Evolutionary conservation across 2,329 filamentous ascomycete species (phyloP).

Genomic region (Cyphellophora attinorum): DNA sequence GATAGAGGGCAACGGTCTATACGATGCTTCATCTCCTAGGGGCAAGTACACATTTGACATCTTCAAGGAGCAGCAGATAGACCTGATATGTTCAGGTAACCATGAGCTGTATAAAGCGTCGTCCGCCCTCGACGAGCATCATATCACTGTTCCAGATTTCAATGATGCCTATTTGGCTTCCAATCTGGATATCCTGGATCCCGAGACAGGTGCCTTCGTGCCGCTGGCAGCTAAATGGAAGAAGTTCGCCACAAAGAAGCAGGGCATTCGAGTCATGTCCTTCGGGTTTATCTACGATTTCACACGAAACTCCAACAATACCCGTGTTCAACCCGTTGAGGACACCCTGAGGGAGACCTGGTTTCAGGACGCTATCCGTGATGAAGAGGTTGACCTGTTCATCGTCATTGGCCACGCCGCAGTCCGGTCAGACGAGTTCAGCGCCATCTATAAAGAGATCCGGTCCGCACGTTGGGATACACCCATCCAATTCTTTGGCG

Average conservation of each 20-base stretch:
- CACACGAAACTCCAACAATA: conserved; percentile 82
- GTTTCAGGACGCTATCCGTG: conserved; percentile 79
- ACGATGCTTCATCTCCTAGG: conserved; percentile 80
- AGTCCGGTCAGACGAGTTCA: conserved; percentile 69
- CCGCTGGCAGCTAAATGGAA: conserved; percentile 75
- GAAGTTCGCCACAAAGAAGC: conserved; percentile 86
- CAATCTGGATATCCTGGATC: conserved; percentile 80
- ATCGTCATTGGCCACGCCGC: conserved; percentile 80
- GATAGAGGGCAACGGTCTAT: conserved; percentile 88
- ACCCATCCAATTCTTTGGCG: conserved; percentile 85
- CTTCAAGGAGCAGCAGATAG: conserved; percentile 69
- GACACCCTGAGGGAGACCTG: conserved; percentile 74
- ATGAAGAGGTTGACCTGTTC: conserved; percentile 73
- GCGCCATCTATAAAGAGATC: conserved; percentile 67
- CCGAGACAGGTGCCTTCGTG: conserved; percentile 57
- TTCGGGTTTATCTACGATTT: conserved; percentile 97
- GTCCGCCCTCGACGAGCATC: conserved; percentile 68
- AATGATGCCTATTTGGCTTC: conserved; percentile 74
- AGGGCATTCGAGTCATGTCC: conserved; percentile 70
- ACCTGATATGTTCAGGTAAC: conserved; percentile 80
- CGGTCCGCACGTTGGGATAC: conserved; percentile 66
- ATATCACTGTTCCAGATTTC: conserved; percentile 74
- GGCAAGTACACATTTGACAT: conserved; percentile 85
- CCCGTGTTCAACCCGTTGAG: conserved; percentile 68
- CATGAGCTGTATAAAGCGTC: conserved; percentile 85